These are phyloP conservation scores for Termitomyces sp. DNA, from an alignment of 768 basidiomycete species.

Conservation along the genomic window DNA sequence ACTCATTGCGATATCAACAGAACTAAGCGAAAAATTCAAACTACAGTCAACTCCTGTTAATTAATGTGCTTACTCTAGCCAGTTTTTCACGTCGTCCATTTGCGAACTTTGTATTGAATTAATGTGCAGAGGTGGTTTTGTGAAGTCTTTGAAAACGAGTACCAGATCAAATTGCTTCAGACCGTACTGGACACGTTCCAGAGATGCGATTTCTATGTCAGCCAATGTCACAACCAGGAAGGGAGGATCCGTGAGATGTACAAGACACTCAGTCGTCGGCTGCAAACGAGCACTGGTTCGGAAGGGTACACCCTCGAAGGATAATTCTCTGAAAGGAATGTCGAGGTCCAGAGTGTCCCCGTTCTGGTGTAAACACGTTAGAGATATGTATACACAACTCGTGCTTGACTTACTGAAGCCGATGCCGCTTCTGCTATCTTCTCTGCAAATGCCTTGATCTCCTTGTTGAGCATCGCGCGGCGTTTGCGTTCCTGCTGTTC, in stretches of 20 bases:
- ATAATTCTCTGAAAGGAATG: constrained; percentile 94
- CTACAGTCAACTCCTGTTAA: constrained; percentile 1
- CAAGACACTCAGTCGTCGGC: constrained; percentile 94
- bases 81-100: constrained; percentile 97
- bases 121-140: constrained; percentile 87
- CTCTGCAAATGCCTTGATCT: constrained; percentile 91
- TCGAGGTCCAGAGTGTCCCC: constrained; percentile 90
- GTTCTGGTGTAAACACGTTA: constrained; percentile 25
- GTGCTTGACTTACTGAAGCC: constrained; percentile 49
- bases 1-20: constrained; percentile 92
- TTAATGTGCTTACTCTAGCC: constrained; percentile 76
- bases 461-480: constrained; percentile 83
- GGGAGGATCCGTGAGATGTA: constrained; percentile 91
- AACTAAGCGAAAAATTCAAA: constrained; percentile 41
- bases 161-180: constrained; percentile 97
- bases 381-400: not conserved
- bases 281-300: constrained; percentile 91
- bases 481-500: constrained; percentile 96
- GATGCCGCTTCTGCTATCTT: constrained; percentile 84
- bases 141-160: constrained; percentile 96
- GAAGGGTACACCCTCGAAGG: constrained; percentile 96
- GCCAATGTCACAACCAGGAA: constrained; percentile 92
- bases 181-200: constrained; percentile 95
- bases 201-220: constrained; percentile 94
- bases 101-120: constrained; percentile 90